Evolutionary conservation across 495 filamentous ascomycete genomes (phyloP).

Genomic region (Penicillium fimorum): DNA sequence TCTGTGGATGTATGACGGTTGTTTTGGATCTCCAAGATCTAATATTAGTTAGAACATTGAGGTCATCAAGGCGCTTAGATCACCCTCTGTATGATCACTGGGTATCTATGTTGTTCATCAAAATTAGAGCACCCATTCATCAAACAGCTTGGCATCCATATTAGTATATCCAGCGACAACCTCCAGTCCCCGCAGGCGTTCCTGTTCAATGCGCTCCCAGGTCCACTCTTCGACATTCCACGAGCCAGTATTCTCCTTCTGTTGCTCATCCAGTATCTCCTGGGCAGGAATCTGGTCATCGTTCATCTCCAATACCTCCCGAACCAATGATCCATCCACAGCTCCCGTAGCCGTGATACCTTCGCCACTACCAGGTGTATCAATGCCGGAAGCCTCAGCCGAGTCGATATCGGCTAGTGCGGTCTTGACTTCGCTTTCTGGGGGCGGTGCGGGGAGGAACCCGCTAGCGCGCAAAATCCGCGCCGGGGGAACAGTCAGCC

Average conservation of each 20-base stretch:
- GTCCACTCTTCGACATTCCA: conserved; percentile 49
- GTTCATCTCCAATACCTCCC: conserved; percentile 37
- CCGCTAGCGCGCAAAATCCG: conserved; percentile 65
- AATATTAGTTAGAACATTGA: not conserved
- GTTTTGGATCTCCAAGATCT: not conserved
- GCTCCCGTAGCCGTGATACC: conserved; percentile 33
- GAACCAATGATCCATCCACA: conserved; percentile 38
- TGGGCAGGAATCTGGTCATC: conserved; percentile 29
- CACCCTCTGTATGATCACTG: not conserved
- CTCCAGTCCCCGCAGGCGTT: conserved; percentile 53
- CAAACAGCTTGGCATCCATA: conserved; percentile 49
- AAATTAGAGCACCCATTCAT: conserved; percentile 36
- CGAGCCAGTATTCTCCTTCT: conserved; percentile 34
- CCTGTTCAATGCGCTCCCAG: conserved; percentile 56
- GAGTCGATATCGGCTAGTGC: conserved; percentile 20
- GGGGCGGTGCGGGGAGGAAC: conserved; percentile 52
- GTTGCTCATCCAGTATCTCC: conserved; percentile 31
- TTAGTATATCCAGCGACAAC: conserved; percentile 51
- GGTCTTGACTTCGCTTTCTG: conserved; percentile 7
- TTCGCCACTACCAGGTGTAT: conserved; percentile 36
- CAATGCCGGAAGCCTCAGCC: conserved; percentile 36
- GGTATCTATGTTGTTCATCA: not conserved
- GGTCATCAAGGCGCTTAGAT: conserved; percentile 5
- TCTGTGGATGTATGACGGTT: conserved; percentile 1
- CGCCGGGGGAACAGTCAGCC: conserved; percentile 82